Conservation (phyloP, 106 monocot species). For the Apostasia shenzhenica region DNA sequence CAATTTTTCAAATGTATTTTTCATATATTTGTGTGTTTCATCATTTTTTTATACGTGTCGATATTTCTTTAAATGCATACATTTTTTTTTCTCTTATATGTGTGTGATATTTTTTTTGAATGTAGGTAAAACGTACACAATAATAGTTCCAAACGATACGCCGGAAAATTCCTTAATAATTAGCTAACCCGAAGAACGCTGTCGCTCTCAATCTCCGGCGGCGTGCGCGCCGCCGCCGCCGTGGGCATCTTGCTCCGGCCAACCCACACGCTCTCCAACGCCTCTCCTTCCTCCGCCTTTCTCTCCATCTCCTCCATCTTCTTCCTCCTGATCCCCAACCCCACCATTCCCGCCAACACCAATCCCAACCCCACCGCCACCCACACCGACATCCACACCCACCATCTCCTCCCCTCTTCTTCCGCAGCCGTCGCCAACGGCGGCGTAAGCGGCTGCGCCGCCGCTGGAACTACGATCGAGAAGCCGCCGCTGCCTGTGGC, state of each 20-base stretch:
- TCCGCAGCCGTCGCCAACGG: background rate
- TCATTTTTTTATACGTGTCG: no score
- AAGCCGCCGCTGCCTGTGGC: slow-evolving; percentile 19
- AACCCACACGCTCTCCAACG: slow-evolving; percentile 20
- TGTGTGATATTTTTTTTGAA: no score
- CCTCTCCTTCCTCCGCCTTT: slow-evolving; percentile 25
- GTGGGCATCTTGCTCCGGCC: slow-evolving; percentile 35
- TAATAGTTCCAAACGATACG: no score
- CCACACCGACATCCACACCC: slow-evolving; percentile 5
- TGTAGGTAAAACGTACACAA: no score
- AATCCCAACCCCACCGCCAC: slow-evolving; percentile 15
- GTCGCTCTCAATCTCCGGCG: slow-evolving; percentile 35
- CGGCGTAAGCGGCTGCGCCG: no score
- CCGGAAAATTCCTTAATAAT: no score
- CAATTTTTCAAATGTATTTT: no score
- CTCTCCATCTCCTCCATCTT: slow-evolving; percentile 29
- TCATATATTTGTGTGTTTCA: no score
- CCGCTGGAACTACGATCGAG: slow-evolving; percentile 19
- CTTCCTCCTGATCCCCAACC: slow-evolving; percentile 10
- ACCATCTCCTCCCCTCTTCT: slow-evolving; percentile 1
- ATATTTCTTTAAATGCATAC: no score
- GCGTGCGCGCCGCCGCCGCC: slow-evolving; percentile 34
- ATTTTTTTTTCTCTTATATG: no score
- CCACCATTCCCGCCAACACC: background rate
- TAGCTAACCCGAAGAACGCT: background rate